Conservation (phyloP, 495 filamentous ascomycete genomes). For the Penicillium atrosanguineum region DNA sequence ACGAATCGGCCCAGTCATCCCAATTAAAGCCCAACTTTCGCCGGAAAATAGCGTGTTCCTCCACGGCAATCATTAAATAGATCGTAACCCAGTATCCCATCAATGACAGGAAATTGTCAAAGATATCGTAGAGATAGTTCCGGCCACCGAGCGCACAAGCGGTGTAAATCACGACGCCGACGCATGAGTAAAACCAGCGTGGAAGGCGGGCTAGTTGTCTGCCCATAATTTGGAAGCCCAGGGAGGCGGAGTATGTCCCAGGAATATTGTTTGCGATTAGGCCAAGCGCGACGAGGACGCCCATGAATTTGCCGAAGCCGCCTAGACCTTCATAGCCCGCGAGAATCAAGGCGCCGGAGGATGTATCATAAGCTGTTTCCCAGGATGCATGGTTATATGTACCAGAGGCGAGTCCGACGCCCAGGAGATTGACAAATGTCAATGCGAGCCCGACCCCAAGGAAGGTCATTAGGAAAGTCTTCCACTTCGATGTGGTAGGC, state of each 20-base stretch:
- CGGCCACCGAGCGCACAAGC: slow-evolving; percentile 54
- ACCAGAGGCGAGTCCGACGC: slow-evolving; percentile 64
- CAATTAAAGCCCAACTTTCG: slow-evolving; percentile 50
- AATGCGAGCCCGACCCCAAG: slow-evolving; percentile 48
- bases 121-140: slow-evolving; percentile 51
- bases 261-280: slow-evolving; percentile 64
- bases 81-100: slow-evolving; percentile 62
- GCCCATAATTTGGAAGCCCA: slow-evolving; percentile 58
- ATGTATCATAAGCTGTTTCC: slow-evolving; percentile 50
- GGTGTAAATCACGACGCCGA: slow-evolving; percentile 52
- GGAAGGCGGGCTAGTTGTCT: slow-evolving; percentile 43
- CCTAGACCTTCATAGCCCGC: slow-evolving; percentile 55
- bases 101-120: slow-evolving; percentile 56
- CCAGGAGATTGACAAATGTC: slow-evolving; percentile 57
- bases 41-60: slow-evolving; percentile 54
- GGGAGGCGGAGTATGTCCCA: slow-evolving; percentile 57
- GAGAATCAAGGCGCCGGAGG: slow-evolving; percentile 61
- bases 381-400: slow-evolving; percentile 43
- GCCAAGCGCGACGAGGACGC: slow-evolving; percentile 61
- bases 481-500: slow-evolving; percentile 36
- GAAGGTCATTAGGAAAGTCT: slow-evolving; percentile 40
- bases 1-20: slow-evolving; percentile 51
- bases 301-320: slow-evolving; percentile 60
- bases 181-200: slow-evolving; percentile 48
- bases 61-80: slow-evolving; percentile 49